Percentiles rank a stretch among this genome's conserved stretches.
Conservation (phyloP, 306 rosid genomes). For the Prosopis cineraria region DNA sequence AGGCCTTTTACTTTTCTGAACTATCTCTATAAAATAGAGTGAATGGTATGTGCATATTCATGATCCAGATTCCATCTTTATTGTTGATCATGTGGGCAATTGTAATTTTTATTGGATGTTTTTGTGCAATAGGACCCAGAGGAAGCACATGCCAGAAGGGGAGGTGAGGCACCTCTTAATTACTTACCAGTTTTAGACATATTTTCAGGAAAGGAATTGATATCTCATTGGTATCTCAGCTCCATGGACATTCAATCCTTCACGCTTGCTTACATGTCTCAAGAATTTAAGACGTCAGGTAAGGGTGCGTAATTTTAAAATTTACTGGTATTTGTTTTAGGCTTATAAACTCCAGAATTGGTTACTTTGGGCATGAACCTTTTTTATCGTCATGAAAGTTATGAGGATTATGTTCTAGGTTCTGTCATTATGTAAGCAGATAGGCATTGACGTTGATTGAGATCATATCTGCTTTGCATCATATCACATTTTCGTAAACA, state of each 20-base stretch:
- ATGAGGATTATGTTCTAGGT: constrained; percentile 27
- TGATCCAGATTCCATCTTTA: constrained; percentile 10
- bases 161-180: constrained; percentile 69
- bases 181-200: constrained; percentile 35
- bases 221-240: constrained; percentile 68
- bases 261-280: constrained; percentile 64
- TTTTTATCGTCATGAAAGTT: constrained; percentile 25
- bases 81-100: constrained; percentile 21
- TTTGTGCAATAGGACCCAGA: constrained; percentile 70
- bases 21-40: not conserved
- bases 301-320: constrained; percentile 36
- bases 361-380: not conserved
- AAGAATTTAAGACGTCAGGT: constrained; percentile 73
- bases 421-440: constrained; percentile 21
- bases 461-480: constrained; percentile 29
- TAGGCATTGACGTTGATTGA: constrained; percentile 24
- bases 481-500: constrained; percentile 42
- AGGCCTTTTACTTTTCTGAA: not conserved
- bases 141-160: constrained; percentile 97
- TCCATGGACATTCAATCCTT: constrained; percentile 96
- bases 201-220: constrained; percentile 36
- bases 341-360: constrained; percentile 24
- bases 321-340: constrained; percentile 5
- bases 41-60: constrained; percentile 1
- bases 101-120: constrained; percentile 34